These are phyloP conservation scores for Vaccinium myrtillus DNA, from an alignment of 148 eudicot species.

Conservation along the genomic window DNA sequence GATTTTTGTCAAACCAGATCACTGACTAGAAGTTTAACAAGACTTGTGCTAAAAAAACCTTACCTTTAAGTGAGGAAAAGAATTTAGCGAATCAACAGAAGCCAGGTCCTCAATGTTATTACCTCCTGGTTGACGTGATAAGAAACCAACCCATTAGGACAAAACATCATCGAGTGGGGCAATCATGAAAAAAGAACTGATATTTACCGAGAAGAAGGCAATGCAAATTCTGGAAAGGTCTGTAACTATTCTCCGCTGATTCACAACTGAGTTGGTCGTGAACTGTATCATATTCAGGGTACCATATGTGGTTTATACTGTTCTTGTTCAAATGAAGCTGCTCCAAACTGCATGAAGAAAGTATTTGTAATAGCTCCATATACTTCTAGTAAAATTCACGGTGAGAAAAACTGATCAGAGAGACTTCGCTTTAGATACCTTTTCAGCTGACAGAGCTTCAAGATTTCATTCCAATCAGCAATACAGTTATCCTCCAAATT, in stretches of 20 bases:
- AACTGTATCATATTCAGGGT: constrained; percentile 41
- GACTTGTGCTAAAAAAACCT: constrained; percentile 19
- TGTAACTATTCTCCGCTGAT: constrained; percentile 20
- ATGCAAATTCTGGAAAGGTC: constrained; percentile 57
- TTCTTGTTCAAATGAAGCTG: constrained; percentile 88
- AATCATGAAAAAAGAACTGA: constrained; percentile 4
- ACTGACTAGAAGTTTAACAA: background rate
- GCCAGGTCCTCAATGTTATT: constrained; percentile 65
- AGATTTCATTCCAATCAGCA: constrained; percentile 78
- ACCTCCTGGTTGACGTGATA: constrained; percentile 54
- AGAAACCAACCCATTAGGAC: constrained; percentile 17
- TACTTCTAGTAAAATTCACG: background rate
- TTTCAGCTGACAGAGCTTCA: constrained; percentile 64
- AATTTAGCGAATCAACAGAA: constrained; percentile 77
- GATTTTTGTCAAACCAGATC: background rate
- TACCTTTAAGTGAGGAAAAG: constrained; percentile 67
- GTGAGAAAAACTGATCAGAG: background rate
- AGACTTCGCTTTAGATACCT: constrained; percentile 39
- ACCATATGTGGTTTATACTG: constrained; percentile 46
- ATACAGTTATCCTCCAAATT: constrained; percentile 82
- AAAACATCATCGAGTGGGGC: background rate
- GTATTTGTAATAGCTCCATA: constrained; percentile 12
- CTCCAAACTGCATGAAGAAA: constrained; percentile 56
- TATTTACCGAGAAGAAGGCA: constrained; percentile 79
- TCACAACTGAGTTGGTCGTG: constrained; percentile 22